Evolutionary conservation across 192 early-diverging fungal genomes (phyloP), one percentile per base, ranked within the genome.

Genomic region (Coemansia sp.): DNA sequence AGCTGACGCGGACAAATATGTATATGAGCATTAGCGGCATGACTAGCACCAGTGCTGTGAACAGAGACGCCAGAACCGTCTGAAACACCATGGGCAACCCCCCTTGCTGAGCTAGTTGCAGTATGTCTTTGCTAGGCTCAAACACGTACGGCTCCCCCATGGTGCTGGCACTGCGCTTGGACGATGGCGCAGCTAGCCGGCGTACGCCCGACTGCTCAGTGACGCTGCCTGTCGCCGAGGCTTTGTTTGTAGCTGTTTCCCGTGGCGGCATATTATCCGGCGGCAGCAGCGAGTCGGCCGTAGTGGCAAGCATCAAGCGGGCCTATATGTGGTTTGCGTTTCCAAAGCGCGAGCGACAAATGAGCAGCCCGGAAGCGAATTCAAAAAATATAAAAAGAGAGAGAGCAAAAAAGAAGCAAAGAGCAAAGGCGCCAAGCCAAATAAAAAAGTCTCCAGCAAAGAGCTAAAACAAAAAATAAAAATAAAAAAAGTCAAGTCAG

Each of bases 111-210:
- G 79, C 66, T n/a, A 82, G 70, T 40, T 60, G 62, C 31, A 72
- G 8, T 9, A 82, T 62, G 11, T 69, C 67, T 29, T 71, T 74
- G 69, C 63, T 68, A 4, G 79, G 73, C 56, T 82, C 79, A 25
- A 76, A 82, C 6, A 73, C 70, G 32, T 73, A 67, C n/a, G 73
- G 67, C 39, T 69, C 70, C 40, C 42, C 42, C 49, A 49, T 32
- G 47, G 4, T 25, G 12, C 25, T 2, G 58, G 5, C 31, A 24
- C 24, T 8, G 31, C n/a, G 4, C 29, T 35, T 14, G 53, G 31
- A 9, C 53, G 58, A 22, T 40, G 58, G 8, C n/a, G n/a, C n/a
- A n/a, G n/a, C n/a, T 17, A 14, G 32, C 4, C 4, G 4, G 22
- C 36, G 4, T 36, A 36, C 35, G 37, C n/a, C 31, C 31, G 53